Conservation (phyloP, 257 asterid genomes). For the Przewalskia tangutica region DNA sequence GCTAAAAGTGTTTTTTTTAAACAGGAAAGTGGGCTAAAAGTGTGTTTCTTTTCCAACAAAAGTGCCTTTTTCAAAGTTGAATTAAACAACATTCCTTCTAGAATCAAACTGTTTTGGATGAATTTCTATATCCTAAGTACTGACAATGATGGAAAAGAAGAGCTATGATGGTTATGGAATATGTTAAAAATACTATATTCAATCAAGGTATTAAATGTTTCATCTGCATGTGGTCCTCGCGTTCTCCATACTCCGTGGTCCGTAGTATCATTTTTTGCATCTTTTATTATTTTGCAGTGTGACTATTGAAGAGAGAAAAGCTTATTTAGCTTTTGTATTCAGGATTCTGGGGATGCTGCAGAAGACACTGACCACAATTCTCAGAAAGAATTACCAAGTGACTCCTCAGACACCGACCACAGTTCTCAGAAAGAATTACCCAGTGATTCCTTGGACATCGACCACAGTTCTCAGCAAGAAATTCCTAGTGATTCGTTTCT, state of each 20-base stretch:
- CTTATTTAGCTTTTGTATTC: conserved; percentile 16
- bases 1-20: no score
- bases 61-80: no score
- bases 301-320: conserved; percentile 7
- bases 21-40: no score
- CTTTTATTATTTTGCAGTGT: conserved; percentile 21
- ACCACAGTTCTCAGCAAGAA: conserved; percentile 13
- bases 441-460: not conserved
- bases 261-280: not conserved
- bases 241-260: not conserved
- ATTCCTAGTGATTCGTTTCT: conserved; percentile 8
- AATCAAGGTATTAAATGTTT: not conserved
- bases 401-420: not conserved
- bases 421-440: conserved; percentile 12
- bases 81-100: not conserved
- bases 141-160: not conserved
- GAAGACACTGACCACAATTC: not conserved
- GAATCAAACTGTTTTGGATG: not conserved
- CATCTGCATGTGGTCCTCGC: not conserved
- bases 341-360: conserved; percentile 3
- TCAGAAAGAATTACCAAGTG: conserved; percentile 11
- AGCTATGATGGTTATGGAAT: not conserved
- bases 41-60: no score
- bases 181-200: not conserved
- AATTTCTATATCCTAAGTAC: not conserved